Base-by-base conservation (phyloP, 176 grass and related monocot species). In the Musa troglodytarum region DNA sequence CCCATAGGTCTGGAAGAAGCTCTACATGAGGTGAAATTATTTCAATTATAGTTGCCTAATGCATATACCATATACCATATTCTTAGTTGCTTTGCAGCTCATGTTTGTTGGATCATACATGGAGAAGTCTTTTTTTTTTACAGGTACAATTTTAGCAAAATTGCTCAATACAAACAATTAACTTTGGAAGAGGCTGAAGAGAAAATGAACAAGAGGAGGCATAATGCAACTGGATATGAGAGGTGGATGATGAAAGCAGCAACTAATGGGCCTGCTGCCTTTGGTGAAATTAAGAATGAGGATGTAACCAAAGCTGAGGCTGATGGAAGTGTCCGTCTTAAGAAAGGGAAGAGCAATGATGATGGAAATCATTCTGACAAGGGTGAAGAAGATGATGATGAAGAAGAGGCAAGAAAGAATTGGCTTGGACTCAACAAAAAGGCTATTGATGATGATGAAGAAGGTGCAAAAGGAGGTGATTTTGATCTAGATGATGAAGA, bases 151-250 rank as follows among this genome's bases (percentile, higher is more conserved):
- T 97, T 93, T 76, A 90, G 54, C 77, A 97, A 91, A 80, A 57
- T 91, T 65, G 86, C 88, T 49, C 90, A 91, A 54, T 93, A 93
- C 72, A 97, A 93, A 85, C 88, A 91, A 69, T 85, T 97, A 43
- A 97, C 94, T 65, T 76, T 91, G 53, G 86, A 97, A 85, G 94
- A 97, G 77, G 94, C 90, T 81, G 86, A 97, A 74, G 90, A 93
- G 84, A 91, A 89, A 64, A 91, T 97, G 93, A 93, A 80, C 72
- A 93, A 69, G 57, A 83, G 88, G 69, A 89, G 76, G 74, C 81
- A 43, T 52, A 89, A 80, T 64, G 94, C 90, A 81, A 91, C 82
- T 34, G 90, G 94, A 11, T 89, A 88, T 69, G 90, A 89, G 84
- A 87, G 82, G 29, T 91, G 94, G 94, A 87, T 93, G 94, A 93